phyloP scores from a whole-genome alignment of 306 rosid genomes.

The Rubus parviflorus region DNA sequence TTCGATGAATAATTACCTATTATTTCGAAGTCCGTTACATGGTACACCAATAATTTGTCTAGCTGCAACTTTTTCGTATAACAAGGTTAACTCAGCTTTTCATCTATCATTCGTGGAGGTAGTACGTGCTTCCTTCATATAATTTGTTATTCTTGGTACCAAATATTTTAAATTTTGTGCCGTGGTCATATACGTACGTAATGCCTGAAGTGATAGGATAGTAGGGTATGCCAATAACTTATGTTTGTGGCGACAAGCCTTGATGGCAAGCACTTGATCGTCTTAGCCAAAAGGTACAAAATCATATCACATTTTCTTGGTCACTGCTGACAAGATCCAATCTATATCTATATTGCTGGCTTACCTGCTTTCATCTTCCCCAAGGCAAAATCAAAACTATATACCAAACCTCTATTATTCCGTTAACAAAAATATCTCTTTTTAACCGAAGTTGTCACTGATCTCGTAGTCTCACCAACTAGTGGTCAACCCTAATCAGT shows the following conservation, averaged over 20 bases:
- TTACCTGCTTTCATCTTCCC: not conserved
- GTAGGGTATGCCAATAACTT: not conserved
- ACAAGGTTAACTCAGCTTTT: not conserved
- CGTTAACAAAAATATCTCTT: not conserved
- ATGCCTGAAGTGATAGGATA: not conserved
- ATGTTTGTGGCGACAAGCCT: not conserved
- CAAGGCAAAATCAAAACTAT: not conserved
- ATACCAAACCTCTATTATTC: not conserved
- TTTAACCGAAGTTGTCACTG: too few relatives aligned
- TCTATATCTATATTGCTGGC: not conserved
- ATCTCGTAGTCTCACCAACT: not conserved
- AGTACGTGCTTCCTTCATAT: not conserved
- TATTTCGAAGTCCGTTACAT: too few relatives aligned
- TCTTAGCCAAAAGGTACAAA: not conserved
- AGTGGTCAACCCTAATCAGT: not conserved
- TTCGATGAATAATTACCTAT: too few relatives aligned
- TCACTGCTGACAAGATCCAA: not conserved
- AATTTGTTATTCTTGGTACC: not conserved
- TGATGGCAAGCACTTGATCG: not conserved
- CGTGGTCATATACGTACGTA: not conserved
- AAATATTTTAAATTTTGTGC: not conserved
- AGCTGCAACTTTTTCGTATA: not conserved
- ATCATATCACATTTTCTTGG: not conserved
- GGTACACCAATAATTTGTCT: too few relatives aligned
- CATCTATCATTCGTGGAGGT: not conserved